Evolutionary conservation across 306 rosid genomes (phyloP), one percentile per base, ranked within the genome.

Genomic region (Glycine soja): DNA sequence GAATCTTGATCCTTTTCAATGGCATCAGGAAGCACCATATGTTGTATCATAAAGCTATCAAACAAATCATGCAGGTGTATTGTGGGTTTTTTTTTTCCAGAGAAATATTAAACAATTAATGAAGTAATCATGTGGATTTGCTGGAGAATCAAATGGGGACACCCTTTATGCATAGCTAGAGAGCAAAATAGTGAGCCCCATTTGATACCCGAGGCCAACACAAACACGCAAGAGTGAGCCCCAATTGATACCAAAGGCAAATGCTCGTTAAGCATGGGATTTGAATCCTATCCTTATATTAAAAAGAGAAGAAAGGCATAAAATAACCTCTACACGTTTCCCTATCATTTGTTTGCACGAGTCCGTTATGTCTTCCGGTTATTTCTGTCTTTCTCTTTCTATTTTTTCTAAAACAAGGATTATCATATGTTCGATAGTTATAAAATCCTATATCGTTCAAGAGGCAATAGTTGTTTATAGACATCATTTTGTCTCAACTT

Each of bases 171-270:
- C 30, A 71, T 43, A 64, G 56, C 1, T 74, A 16, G 75, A 12
- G 62, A 63, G 74, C 12, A 54, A 68, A 47, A 68, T 7, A 46
- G 80, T 75, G 85, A 58, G 77, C 82, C 82, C 74, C 82, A 48
- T 77, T 66, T 84, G 83, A 84, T 79, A 24, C 80, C 76, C 30
- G 0, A 18, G 15, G 15, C 58, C 80, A 79, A 57, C 70, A 70
- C 76, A 56, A 53, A 48, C 30, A 24, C 30, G 30, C 30, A 24
- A 24, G 30, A 15, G 83, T 83, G 80, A 75, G 30, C 83, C 86
- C 80, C 66, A 78, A 34, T 83, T 66, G 83, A 83, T 65, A 65
- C 80, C 57, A n/a, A 78, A 73, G 58, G 2, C 51, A 77, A 77
- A 53, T 77, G 70, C 70, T 71, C 15, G 16, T 63, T 72, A 24